Percentiles rank a stretch among this genome's conserved stretches.
These are phyloP conservation scores for Lumnitzera racemosa DNA, from an alignment of 345 rosid species.

Conservation along the genomic window DNA sequence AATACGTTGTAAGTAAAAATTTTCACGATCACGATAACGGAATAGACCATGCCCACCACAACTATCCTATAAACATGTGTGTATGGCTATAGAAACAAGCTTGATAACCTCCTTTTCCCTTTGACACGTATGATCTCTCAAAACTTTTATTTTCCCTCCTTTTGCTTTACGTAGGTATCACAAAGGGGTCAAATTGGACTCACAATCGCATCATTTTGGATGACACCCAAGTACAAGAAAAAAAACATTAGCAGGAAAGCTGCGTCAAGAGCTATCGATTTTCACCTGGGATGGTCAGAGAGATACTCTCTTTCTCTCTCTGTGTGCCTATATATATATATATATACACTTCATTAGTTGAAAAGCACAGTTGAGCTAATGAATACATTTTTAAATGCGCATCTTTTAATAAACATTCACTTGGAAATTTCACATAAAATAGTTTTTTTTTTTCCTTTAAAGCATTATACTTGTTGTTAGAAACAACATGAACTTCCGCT, in stretches of 20 bases:
- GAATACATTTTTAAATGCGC: neutral
- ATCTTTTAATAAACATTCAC: too few relatives aligned
- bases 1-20: too few relatives aligned
- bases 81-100: too few relatives aligned
- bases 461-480: neutral
- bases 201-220: slow-evolving; percentile 14
- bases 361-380: neutral
- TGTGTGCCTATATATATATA: neutral
- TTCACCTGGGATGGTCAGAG: slow-evolving; percentile 25
- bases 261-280: slow-evolving; percentile 19
- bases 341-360: neutral
- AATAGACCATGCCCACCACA: too few relatives aligned
- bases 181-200: slow-evolving; percentile 21
- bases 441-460: neutral
- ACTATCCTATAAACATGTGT: too few relatives aligned
- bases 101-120: too few relatives aligned
- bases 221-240: slow-evolving; percentile 13
- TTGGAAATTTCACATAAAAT: neutral
- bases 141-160: neutral
- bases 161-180: neutral
- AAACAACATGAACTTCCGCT: too few relatives aligned
- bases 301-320: neutral
- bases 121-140: too few relatives aligned
- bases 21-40: too few relatives aligned
- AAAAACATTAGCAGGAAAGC: slow-evolving; percentile 10